Conservation (phyloP, 2,329 filamentous ascomycete genomes). For the Pezicula rhizophila region DNA sequence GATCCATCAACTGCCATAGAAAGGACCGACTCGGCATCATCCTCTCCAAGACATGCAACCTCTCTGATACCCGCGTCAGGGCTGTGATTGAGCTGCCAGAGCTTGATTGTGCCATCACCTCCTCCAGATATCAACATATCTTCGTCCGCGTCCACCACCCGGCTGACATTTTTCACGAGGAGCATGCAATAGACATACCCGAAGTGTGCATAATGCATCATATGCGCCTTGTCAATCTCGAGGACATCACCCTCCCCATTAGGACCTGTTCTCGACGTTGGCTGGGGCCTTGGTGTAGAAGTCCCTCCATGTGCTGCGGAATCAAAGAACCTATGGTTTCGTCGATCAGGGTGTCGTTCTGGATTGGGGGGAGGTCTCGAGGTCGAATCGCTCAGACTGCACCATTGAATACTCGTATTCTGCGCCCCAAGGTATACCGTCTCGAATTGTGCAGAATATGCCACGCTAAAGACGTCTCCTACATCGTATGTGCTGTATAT, state of each 20-base stretch:
- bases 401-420: conserved; percentile 95
- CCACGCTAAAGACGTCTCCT: conserved; percentile 93
- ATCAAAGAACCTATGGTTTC: conserved; percentile 88
- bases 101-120: conserved; percentile 87
- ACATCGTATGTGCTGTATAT: conserved; percentile 93
- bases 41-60: conserved; percentile 58
- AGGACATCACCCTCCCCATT: conserved; percentile 59
- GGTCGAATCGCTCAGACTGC: conserved; percentile 61
- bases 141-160: conserved; percentile 62
- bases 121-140: conserved; percentile 87
- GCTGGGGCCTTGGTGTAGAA: conserved; percentile 62
- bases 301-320: conserved; percentile 79
- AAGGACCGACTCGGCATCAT: conserved; percentile 60
- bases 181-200: conserved; percentile 98
- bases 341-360: conserved; percentile 64
- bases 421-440: conserved; percentile 90
- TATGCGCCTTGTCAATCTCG: conserved; percentile 75
- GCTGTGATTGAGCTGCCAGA: conserved; percentile 67
- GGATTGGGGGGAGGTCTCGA: conserved; percentile 55
- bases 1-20: conserved; percentile 83
- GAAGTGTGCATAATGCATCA: conserved; percentile 85
- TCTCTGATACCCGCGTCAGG: conserved; percentile 59
- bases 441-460: conserved; percentile 72
- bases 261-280: conserved; percentile 32
- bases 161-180: conserved; percentile 63